These are phyloP conservation scores for Papilionanthe hybrid DNA, from an alignment of 116 monocot species.

Conservation along the genomic window DNA sequence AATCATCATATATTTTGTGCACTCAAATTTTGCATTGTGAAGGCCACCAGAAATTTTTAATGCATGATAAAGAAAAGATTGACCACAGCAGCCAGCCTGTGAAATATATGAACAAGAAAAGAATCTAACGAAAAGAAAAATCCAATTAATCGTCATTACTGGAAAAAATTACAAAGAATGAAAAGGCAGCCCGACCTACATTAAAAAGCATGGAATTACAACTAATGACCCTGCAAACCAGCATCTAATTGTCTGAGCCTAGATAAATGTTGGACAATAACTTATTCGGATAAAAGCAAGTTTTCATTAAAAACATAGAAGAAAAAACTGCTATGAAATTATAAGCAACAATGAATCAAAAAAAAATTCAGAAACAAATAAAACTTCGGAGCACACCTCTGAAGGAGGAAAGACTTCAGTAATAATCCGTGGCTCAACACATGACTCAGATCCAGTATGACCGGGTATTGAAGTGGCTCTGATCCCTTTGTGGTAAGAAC, in stretches of 20 bases:
- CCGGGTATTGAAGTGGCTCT: conserved; percentile 29
- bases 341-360: background rate
- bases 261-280: background rate
- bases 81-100: background rate
- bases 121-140: background rate
- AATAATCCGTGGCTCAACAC: conserved; percentile 19
- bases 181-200: background rate
- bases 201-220: background rate
- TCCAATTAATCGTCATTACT: background rate
- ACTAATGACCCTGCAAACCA: background rate
- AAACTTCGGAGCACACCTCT: conserved; percentile 17
- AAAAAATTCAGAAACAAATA: background rate
- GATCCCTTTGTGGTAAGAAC: conserved; percentile 21
- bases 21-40: background rate
- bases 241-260: background rate
- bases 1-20: background rate
- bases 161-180: background rate
- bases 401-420: conserved; percentile 33
- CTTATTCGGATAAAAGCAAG: background rate
- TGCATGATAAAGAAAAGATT: background rate
- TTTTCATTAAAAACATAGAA: background rate
- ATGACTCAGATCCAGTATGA: conserved; percentile 26
- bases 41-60: background rate
- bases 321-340: background rate
- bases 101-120: background rate